Conservation (phyloP, 257 asterid genomes). For the Salvia rosmarinus region DNA sequence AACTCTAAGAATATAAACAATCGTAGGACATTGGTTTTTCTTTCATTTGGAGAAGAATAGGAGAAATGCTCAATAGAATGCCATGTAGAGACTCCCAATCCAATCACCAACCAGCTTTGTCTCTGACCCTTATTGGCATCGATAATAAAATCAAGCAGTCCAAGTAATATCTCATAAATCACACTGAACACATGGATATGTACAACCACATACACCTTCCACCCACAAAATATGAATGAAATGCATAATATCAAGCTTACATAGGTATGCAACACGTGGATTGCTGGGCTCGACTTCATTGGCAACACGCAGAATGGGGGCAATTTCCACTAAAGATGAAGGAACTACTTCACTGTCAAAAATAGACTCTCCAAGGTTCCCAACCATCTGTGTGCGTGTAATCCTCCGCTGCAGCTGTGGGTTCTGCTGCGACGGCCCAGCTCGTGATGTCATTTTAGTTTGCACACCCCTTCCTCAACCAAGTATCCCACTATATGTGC, state of each 20-base stretch:
- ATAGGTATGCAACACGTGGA: slow-evolving; percentile 97
- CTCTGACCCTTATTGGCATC: slow-evolving; percentile 7
- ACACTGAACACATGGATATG: slow-evolving; percentile 13
- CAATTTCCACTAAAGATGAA: slow-evolving; percentile 94
- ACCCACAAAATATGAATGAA: slow-evolving; percentile 7
- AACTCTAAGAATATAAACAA: slow-evolving; percentile 27
- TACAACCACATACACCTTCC: slow-evolving; percentile 19
- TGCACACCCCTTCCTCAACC: slow-evolving; percentile 36
- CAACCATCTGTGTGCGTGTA: slow-evolving; percentile 92
- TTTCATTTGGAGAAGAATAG: slow-evolving; percentile 23
- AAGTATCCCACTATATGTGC: slow-evolving; percentile 28
- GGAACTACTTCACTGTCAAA: slow-evolving; percentile 99
- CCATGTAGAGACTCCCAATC: slow-evolving; percentile 16
- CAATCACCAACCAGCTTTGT: slow-evolving; percentile 16
- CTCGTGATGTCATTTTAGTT: slow-evolving; percentile 67
- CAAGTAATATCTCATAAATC: slow-evolving; percentile 12
- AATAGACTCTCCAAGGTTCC: slow-evolving; percentile 87
- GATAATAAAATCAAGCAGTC: slow-evolving; percentile 6
- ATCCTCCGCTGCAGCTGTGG: slow-evolving; percentile 84
- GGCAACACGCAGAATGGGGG: slow-evolving; percentile 99
- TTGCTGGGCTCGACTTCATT: slow-evolving; percentile 99
- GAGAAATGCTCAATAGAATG: slow-evolving; percentile 3
- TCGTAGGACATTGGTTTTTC: neutral
- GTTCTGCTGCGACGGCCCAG: slow-evolving; percentile 63
- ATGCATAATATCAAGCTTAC: slow-evolving; percentile 52